Evolutionary conservation across 2,329 filamentous ascomycete genomes (phyloP).

Genomic region (Ceratocystis variospora): DNA sequence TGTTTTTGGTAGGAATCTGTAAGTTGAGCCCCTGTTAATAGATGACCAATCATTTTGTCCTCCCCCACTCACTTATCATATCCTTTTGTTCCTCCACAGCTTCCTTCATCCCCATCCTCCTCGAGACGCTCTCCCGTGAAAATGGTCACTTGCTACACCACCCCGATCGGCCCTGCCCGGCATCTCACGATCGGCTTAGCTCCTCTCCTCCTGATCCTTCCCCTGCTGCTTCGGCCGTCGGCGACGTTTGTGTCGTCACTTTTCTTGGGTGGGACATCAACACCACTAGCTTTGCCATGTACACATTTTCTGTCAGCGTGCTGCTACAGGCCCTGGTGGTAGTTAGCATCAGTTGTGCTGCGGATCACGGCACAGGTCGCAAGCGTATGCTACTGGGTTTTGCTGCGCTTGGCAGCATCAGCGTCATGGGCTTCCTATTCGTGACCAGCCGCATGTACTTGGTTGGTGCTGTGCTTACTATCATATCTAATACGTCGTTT

Average conservation of each 20-base stretch:
- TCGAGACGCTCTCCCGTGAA: conserved; percentile 86
- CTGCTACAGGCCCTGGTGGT: conserved; percentile 79
- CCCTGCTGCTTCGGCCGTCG: neutral
- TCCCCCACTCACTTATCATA: neutral
- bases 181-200: conserved; percentile 40
- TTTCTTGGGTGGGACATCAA: conserved; percentile 79
- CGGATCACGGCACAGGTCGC: conserved; percentile 83
- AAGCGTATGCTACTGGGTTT: conserved; percentile 81
- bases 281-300: conserved; percentile 95
- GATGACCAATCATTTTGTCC: conserved; percentile 2
- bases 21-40: conserved; percentile 21
- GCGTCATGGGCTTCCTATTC: conserved; percentile 80
- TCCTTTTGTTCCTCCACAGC: conserved; percentile 35
- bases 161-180: conserved; percentile 57
- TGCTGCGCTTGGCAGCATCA: conserved; percentile 63
- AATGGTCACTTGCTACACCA: conserved; percentile 78
- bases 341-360: conserved; percentile 89
- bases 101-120: conserved; percentile 87
- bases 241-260: conserved; percentile 62
- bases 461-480: conserved; percentile 68
- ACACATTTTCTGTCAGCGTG: conserved; percentile 90
- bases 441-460: conserved; percentile 63
- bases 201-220: no score
- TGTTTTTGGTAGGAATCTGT: conserved; percentile 23
- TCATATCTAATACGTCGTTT: conserved; percentile 85